Evolutionary conservation across 2,329 filamentous ascomycete species (phyloP), one percentile per base, ranked within the genome.

Genomic region (Cadophora luteo-olivacea): DNA sequence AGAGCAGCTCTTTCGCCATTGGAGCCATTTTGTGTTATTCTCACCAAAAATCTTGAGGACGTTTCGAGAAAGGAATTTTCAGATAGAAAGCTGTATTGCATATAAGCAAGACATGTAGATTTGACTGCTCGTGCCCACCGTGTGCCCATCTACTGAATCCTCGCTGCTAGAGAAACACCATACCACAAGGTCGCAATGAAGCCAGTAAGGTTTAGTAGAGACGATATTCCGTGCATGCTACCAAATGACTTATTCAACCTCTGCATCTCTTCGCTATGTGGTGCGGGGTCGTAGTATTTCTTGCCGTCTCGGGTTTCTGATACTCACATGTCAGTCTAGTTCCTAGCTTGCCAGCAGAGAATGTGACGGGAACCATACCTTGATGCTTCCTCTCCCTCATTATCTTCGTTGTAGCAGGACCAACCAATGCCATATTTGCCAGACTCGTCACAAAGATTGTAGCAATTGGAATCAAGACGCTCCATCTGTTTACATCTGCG

Each of bases 221-320:
- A 92, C 8, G 93, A 97, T 60, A 92, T 81, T 6, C 94, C 93
- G 80, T 99, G 96, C 67, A 97, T 80, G 70, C 86, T 87, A 19
- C 87, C 88, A 79, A 98, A 98, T 71, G 84, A 85, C 81, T 89
- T 92, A 83, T 95, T 97, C 75, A 97, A 80, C 9, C 84, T 84
- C 74, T 88, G 80, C 94, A 98, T 97, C 82, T 95, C 92, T 74
- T 90, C 85, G 5, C 92, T 96, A 76, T 97, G 92, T 49, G 93
- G 92, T 0, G 89, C 86, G 64, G 87, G 82, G 72, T 97, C 93
- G 76, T 91, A 92, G 80, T 90, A 92, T 78, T 91, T 92, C 85
- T 97, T 97, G 65, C 93, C 93, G 78, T 97, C 95, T 75, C 91
- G 89, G 70, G 91, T 93, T 84, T 95, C 94, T 89, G 69, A 54